Conservation (phyloP, 1,284 basidiomycete genomes). For the Papiliotrema flavescens region DNA sequence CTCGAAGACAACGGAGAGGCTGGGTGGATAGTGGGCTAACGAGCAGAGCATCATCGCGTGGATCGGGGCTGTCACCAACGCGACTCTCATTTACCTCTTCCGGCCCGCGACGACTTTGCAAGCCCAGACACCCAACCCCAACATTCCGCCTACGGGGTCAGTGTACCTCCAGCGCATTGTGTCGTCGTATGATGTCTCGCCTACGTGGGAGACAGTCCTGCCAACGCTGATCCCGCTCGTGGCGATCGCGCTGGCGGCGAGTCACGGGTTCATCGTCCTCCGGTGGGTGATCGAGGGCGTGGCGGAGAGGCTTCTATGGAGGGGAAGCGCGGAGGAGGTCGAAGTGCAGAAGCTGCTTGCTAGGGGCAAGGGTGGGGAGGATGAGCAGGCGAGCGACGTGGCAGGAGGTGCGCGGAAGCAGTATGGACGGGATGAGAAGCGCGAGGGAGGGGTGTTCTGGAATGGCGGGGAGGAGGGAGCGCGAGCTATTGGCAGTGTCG, state of each 20-base stretch:
- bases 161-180: conserved; percentile 31
- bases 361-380: not conserved
- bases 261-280: conserved; percentile 72
- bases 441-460: conserved; percentile 39
- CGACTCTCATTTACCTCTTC: conserved; percentile 82
- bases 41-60: conserved; percentile 70
- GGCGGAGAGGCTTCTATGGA: conserved; percentile 71
- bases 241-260: conserved; percentile 70
- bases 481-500: conserved; percentile 30
- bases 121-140: conserved; percentile 35
- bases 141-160: conserved; percentile 27
- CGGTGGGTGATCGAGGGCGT: conserved; percentile 63
- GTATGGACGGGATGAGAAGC: not conserved
- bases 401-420: no score
- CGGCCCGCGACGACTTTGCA: conserved; percentile 45
- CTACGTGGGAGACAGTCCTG: conserved; percentile 26
- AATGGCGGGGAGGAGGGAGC: conserved; percentile 41
- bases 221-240: conserved; percentile 60
- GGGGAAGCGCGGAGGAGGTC: conserved; percentile 60
- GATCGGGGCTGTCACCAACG: conserved; percentile 78
- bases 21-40: conserved; percentile 4
- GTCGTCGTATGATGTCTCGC: conserved; percentile 27
- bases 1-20: not conserved
- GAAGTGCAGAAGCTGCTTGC: conserved; percentile 27
- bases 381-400: conserved; percentile 14